Percentiles rank a stretch among this genome's conserved stretches.
phyloP scores from a whole-genome alignment of 2,329 filamentous ascomycete genomes.

The Fusarium falciforme region DNA sequence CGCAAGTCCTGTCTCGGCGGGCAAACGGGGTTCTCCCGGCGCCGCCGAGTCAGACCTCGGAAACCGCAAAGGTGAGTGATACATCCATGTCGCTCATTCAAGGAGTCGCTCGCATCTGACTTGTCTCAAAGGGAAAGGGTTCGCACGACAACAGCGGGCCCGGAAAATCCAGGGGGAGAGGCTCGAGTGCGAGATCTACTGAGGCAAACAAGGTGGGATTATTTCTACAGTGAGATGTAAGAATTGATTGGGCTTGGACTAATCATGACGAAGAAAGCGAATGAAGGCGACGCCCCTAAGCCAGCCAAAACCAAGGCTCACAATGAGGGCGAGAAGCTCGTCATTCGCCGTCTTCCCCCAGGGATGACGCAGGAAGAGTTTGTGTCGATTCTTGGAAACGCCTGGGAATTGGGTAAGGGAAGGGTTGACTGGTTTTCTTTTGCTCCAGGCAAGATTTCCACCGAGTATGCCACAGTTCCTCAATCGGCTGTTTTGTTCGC shows the following conservation, averaged over 20 bases:
- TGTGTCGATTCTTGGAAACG: conserved; percentile 74
- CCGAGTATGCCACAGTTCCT: conserved; percentile 71
- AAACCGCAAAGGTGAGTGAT: conserved; percentile 48
- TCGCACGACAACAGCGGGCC: conserved; percentile 37
- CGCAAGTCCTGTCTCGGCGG: conserved; percentile 52
- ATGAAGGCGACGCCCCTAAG: conserved; percentile 46
- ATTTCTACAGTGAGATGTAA: background rate
- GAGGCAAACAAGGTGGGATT: conserved; percentile 46
- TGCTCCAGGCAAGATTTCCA: conserved; percentile 76
- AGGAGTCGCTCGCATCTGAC: conserved; percentile 35
- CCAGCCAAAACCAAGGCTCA: conserved; percentile 47
- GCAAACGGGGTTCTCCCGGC: conserved; percentile 47
- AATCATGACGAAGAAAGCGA: conserved; percentile 39
- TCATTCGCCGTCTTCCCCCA: conserved; percentile 86
- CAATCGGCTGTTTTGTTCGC: conserved; percentile 1
- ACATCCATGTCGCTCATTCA: conserved; percentile 11
- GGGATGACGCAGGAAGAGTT: conserved; percentile 87
- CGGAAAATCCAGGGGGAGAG: conserved; percentile 42
- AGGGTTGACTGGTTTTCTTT: conserved; percentile 88
- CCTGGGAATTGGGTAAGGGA: conserved; percentile 84
- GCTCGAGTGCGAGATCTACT: conserved; percentile 42
- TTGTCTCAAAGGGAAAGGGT: conserved; percentile 38
- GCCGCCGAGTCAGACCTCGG: conserved; percentile 41
- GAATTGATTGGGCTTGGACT: conserved; percentile 19
- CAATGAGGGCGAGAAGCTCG: conserved; percentile 78